Evolutionary conservation across 163 green algal species (phyloP), one percentile per base, ranked within the genome.

Genomic region (Scenedesmus sp.): DNA sequence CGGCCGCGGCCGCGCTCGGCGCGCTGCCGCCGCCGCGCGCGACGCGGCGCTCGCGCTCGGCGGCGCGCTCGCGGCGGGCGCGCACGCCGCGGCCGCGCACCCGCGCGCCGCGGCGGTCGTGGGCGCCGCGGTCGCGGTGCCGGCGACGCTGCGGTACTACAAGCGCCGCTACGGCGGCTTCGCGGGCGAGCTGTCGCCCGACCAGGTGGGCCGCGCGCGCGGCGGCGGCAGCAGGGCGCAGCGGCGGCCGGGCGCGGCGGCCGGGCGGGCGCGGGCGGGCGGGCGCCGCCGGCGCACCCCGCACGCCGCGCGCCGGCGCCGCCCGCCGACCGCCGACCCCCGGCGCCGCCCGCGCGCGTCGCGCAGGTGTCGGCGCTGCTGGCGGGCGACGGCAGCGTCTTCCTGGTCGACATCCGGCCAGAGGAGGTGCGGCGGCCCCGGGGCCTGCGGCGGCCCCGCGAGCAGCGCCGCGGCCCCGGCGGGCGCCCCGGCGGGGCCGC

Each of bases 351-450:
- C n/a, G n/a, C n/a, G n/a, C n/a, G n/a, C n/a, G n/a, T n/a, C 22
- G 42, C 39, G 62, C 31, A 69, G 63, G 62, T 73, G 31, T 28
- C 47, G 58, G 57, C 44, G 44, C 45, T 79, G 57, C 71, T 79
- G 42, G 15, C 28, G 10, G 56, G 63, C 4, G 75, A 83, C 29
- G 60, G 33, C 39, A 33, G 36, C 17, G 47, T 71, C 18, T 69
- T 72, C 4, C 45, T 83, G 53, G 54, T 83, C 11, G 75, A 83
- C 57, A 77, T 83, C 31, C 64, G 75, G 17, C 51, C 64, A 6
- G 57, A 69, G 36, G 53, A 66, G 50, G n/a, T n/a, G n/a, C n/a
- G n/a, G n/a, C n/a, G n/a, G n/a, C n/a, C n/a, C n/a, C n/a, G n/a
- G n/a, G n/a, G n/a, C n/a, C n/a, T n/a, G n/a, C n/a, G n/a, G n/a